Evolutionary conservation across 2,329 filamentous ascomycete species (phyloP), one percentile per base, ranked within the genome.

Genomic region (Orbilia blumenaviensis): DNA sequence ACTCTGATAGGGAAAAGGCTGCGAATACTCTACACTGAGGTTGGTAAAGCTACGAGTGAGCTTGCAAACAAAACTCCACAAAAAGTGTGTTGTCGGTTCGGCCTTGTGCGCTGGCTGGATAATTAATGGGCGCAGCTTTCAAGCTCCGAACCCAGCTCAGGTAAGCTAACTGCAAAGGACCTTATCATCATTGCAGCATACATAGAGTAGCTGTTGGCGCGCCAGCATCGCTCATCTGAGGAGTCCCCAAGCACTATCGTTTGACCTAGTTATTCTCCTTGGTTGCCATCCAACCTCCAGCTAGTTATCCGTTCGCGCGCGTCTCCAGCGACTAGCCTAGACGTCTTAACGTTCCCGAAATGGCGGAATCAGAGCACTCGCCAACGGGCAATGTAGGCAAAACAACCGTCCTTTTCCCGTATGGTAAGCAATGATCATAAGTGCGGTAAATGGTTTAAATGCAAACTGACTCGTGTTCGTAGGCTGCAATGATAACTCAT

Each of bases 401-500:
- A 8, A 42, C 52, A 14, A 69, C 66, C 32, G 56, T 69, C 16
- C 42, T 75, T 9, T 75, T 63, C 46, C 71, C 71, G 14, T 75
- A 75, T n/a, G 71, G 71, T 75, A 44, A 7, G 71, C 8, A 21
- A 18, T 9, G 6, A 0, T 23, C 12, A 8, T 27, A 16, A n/a
- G n/a, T 23, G 5, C 3, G 4, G 10, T 25, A 21, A 10, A 36
- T 5, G 25, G 23, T 29, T 18, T 14, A 5, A 8, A 18, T 16
- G 36, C 62, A 67, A 54, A 56, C 21, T 25, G 14, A 12, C 46
- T 34, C 46, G 50, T 5, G 27, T 25, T 32, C 12, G 14, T 21
- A 75, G 71, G 71, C 21, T 75, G 63, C 27, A 75, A 68, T 64
- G 58, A 76, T 42, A 69, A 64, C 32, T 76, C 72, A 2, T 76